Conservation (phyloP, 164 flowering plant genomes). For the Vitis riparia region DNA sequence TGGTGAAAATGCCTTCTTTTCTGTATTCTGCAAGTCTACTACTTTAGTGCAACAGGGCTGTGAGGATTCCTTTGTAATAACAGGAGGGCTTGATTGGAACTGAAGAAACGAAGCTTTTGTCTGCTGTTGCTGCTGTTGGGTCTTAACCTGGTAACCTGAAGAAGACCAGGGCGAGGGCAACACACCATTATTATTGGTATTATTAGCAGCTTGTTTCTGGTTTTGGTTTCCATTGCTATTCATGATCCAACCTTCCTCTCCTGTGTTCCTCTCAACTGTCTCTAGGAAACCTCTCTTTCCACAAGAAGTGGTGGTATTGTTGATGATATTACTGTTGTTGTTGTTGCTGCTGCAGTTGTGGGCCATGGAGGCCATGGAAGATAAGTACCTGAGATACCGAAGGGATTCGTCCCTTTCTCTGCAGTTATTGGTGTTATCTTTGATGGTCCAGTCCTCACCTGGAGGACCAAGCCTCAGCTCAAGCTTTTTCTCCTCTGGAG, state of each 20-base stretch:
- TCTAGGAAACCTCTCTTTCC: conserved; percentile 23
- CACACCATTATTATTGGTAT: conserved; percentile 2
- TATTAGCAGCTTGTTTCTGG: conserved; percentile 21
- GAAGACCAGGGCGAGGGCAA: conserved; percentile 30
- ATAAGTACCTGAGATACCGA: conserved; percentile 40
- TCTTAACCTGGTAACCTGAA: conserved; percentile 15
- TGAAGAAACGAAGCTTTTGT: too few relatives aligned
- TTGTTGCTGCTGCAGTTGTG: neutral
- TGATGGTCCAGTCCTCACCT: conserved; percentile 42
- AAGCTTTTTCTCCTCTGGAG: conserved; percentile 64
- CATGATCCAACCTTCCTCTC: neutral
- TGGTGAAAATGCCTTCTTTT: conserved; percentile 51
- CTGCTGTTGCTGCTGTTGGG: conserved; percentile 8
- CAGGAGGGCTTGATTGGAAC: conserved; percentile 30
- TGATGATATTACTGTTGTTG: too few relatives aligned
- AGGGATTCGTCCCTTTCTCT: conserved; percentile 31
- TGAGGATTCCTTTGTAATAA: conserved; percentile 46
- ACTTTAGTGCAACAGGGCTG: conserved; percentile 47
- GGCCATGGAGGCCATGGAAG: conserved; percentile 16
- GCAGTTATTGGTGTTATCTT: conserved; percentile 1
- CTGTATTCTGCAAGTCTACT: conserved; percentile 46
- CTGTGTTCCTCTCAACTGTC: conserved; percentile 6
- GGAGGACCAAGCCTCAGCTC: conserved; percentile 91
- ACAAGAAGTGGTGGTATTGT: neutral
- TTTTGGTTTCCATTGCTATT: conserved; percentile 18